Conservation (phyloP, 1,139 yeast species). For the Geotrichum carabidarum region DNA sequence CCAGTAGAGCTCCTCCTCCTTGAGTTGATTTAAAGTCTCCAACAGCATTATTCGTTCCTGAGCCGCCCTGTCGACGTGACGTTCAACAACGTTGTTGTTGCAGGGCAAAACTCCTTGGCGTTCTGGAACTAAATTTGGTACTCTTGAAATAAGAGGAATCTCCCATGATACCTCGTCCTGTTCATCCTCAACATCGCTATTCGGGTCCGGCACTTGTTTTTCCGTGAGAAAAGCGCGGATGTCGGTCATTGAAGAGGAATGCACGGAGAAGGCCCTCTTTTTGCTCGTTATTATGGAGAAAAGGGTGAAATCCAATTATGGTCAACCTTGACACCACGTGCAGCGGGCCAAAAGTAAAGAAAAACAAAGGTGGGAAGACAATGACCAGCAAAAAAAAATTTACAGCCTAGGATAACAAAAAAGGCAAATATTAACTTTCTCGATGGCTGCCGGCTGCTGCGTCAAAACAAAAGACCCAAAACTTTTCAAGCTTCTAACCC, state of each 20-base stretch:
- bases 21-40: slow-evolving; percentile 13
- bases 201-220: neutral
- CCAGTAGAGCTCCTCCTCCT: slow-evolving; percentile 13
- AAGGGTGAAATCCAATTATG: neutral
- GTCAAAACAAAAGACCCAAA: neutral
- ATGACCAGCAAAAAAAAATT: neutral
- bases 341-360: neutral
- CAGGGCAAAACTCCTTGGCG: neutral
- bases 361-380: neutral
- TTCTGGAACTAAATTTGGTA: neutral
- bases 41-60: slow-evolving; percentile 6
- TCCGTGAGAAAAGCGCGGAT: neutral
- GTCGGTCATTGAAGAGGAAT: neutral
- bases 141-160: no score
- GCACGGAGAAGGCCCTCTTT: neutral
- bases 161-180: neutral
- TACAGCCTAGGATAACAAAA: neutral
- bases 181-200: neutral
- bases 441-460: neutral
- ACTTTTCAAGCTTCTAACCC: neutral
- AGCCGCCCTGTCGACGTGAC: no score
- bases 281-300: neutral
- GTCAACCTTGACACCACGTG: neutral
- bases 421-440: neutral
- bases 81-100: no score